Evolutionary conservation across 2,329 filamentous ascomycete genomes (phyloP).

Genomic region (Domatiomyces globalis): DNA sequence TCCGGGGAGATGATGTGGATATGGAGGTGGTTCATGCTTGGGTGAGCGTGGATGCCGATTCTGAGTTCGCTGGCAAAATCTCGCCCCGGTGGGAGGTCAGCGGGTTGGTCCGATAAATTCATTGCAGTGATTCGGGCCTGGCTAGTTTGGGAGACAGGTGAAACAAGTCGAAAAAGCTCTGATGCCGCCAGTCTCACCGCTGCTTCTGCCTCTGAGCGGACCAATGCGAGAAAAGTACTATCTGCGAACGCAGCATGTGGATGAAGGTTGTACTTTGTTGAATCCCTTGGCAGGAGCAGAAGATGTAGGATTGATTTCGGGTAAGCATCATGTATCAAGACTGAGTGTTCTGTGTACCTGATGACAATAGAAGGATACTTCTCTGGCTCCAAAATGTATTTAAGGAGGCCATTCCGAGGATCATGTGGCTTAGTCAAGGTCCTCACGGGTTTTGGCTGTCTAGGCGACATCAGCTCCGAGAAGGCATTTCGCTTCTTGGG

Average conservation of each 20-base stretch:
- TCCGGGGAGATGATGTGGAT: slow-evolving; percentile 76
- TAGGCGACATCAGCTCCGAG: slow-evolving; percentile 41
- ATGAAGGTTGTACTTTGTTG: slow-evolving; percentile 46
- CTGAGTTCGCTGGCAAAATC: slow-evolving; percentile 66
- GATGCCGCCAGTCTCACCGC: slow-evolving; percentile 48
- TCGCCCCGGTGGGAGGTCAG: slow-evolving; percentile 49
- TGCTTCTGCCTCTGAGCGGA: slow-evolving; percentile 46
- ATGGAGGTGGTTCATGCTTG: slow-evolving; percentile 86
- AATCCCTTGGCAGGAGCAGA: slow-evolving; percentile 68
- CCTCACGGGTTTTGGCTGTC: slow-evolving; percentile 16
- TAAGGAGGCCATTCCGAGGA: slow-evolving; percentile 33
- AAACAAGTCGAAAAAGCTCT: slow-evolving; percentile 13
- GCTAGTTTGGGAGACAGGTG: slow-evolving; percentile 43
- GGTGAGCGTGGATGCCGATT: slow-evolving; percentile 70
- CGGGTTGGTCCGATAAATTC: slow-evolving; percentile 34
- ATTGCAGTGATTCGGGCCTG: slow-evolving; percentile 50
- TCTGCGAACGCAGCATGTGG: slow-evolving; percentile 68
- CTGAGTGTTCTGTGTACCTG: slow-evolving; percentile 48
- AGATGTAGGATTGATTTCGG: slow-evolving; percentile 77
- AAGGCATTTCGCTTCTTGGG: slow-evolving; percentile 22
- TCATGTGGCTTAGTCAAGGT: slow-evolving; percentile 13
- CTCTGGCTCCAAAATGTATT: slow-evolving; percentile 52
- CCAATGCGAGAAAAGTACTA: slow-evolving; percentile 49
- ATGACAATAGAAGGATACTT: slow-evolving; percentile 48
- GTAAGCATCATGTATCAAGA: slow-evolving; percentile 67